Evolutionary conservation across 768 basidiomycete species (phyloP).

Genomic region (Rhizopogon sp.): DNA sequence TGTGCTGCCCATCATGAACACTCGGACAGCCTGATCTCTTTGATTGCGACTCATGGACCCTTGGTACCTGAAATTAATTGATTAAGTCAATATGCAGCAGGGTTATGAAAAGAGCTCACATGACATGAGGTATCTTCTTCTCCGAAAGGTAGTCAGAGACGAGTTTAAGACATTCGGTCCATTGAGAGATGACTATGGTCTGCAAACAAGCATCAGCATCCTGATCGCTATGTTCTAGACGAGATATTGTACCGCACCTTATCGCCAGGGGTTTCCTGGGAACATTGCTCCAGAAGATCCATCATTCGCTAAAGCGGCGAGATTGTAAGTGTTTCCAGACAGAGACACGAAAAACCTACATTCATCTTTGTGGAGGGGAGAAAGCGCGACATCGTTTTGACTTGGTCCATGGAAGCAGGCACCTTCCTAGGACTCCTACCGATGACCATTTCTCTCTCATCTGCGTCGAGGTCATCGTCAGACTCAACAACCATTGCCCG

Average conservation of each 20-base stretch:
- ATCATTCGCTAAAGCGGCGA: slow-evolving; percentile 45
- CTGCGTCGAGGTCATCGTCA: slow-evolving; percentile 36
- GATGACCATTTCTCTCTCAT: slow-evolving; percentile 39
- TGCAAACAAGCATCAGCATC: slow-evolving; percentile 17
- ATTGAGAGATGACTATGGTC: slow-evolving; percentile 66
- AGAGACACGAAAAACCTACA: slow-evolving; percentile 26
- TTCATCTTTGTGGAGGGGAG: slow-evolving; percentile 75
- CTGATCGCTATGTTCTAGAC: background rate
- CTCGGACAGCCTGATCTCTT: slow-evolving; percentile 49
- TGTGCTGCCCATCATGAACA: slow-evolving; percentile 58
- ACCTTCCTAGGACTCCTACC: slow-evolving; percentile 27
- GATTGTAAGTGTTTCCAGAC: background rate
- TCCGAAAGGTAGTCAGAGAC: slow-evolving; percentile 59
- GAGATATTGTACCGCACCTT: slow-evolving; percentile 37
- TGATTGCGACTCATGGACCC: slow-evolving; percentile 51
- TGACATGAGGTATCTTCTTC: slow-evolving; percentile 47
- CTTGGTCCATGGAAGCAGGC: slow-evolving; percentile 25
- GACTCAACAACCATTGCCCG: slow-evolving; percentile 38
- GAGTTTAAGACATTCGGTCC: slow-evolving; percentile 60
- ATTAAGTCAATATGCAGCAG: background rate
- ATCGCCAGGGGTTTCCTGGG: slow-evolving; percentile 48
- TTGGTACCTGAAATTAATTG: slow-evolving; percentile 39
- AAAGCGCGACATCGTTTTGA: slow-evolving; percentile 49
- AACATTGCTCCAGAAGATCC: slow-evolving; percentile 42
- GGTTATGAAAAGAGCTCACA: slow-evolving; percentile 27